Conservation (phyloP, 2,329 filamentous ascomycete species). For the Penicillium sp. region DNA sequence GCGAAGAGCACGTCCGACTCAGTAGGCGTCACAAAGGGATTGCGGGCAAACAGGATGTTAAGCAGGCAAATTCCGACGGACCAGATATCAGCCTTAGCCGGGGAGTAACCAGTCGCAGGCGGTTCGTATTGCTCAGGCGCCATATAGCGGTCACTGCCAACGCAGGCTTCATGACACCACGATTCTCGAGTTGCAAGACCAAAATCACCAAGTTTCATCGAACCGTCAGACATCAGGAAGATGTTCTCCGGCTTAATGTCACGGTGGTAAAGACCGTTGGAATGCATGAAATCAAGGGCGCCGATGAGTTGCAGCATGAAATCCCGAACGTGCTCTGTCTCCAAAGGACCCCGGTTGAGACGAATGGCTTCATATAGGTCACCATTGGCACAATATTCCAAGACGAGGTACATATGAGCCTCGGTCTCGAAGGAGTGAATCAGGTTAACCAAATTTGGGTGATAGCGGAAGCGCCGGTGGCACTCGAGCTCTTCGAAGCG, state of each 20-base stretch:
- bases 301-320: slow-evolving; percentile 95
- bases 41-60: slow-evolving; percentile 94
- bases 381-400: slow-evolving; percentile 93
- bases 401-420: slow-evolving; percentile 82
- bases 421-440: slow-evolving; percentile 89
- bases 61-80: slow-evolving; percentile 94
- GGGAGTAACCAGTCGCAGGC: slow-evolving; percentile 80
- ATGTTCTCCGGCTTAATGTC: slow-evolving; percentile 99
- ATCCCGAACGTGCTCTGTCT: slow-evolving; percentile 93
- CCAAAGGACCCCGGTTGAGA: slow-evolving; percentile 77
- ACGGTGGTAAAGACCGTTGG: slow-evolving; percentile 87
- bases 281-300: slow-evolving; percentile 86
- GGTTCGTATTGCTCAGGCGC: slow-evolving; percentile 97
- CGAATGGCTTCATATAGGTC: slow-evolving; percentile 98
- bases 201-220: slow-evolving; percentile 96
- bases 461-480: slow-evolving; percentile 73
- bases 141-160: slow-evolving; percentile 99
- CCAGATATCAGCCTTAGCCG: slow-evolving; percentile 93
- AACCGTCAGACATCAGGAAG: slow-evolving; percentile 80
- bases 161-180: slow-evolving; percentile 89
- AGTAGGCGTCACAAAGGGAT: slow-evolving; percentile 89
- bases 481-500: slow-evolving; percentile 62
- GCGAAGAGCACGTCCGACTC: slow-evolving; percentile 89
- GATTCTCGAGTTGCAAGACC: slow-evolving; percentile 84
- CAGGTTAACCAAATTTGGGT: slow-evolving; percentile 92